These are phyloP conservation scores for Leccinellum albellum DNA, from an alignment of 768 basidiomycete species.

Conservation along the genomic window DNA sequence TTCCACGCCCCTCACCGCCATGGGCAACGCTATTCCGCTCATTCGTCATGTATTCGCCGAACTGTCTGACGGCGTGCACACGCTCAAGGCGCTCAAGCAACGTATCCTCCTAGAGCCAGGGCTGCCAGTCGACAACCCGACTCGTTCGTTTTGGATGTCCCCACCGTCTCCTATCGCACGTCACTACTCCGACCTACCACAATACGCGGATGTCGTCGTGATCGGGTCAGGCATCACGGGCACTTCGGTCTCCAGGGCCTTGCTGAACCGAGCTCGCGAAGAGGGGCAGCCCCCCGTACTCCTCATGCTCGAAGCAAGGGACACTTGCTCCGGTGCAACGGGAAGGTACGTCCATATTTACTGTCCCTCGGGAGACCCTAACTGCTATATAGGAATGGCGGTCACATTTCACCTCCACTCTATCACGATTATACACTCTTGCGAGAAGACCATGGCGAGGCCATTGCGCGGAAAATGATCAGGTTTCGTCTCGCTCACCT, in stretches of 20 bases:
- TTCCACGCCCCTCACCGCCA: not conserved
- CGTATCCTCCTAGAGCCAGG: constrained; percentile 47
- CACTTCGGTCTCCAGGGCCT: constrained; percentile 51
- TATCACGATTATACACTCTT: constrained; percentile 56
- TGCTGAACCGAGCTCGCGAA: constrained; percentile 38
- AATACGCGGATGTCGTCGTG: constrained; percentile 60
- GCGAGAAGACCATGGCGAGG: constrained; percentile 43
- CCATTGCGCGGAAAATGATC: constrained; percentile 49
- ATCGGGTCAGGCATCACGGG: constrained; percentile 81
- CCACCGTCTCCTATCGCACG: constrained; percentile 51
- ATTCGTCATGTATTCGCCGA: constrained; percentile 18
- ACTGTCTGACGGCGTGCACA: constrained; percentile 14
- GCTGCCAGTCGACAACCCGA: constrained; percentile 53
- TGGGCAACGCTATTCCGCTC: constrained; percentile 30
- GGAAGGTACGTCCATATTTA: constrained; percentile 54
- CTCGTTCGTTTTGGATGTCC: constrained; percentile 59
- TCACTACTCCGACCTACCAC: constrained; percentile 23
- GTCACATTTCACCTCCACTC: constrained; percentile 58
- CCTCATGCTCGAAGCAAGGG: constrained; percentile 80
- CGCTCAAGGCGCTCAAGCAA: constrained; percentile 27
- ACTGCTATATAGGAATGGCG: constrained; percentile 52
- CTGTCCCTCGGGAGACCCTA: not conserved
- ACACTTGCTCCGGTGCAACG: constrained; percentile 71
- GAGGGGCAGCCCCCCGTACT: constrained; percentile 37
- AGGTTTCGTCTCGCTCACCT: constrained; percentile 62